Conservation (phyloP, 148 eudicot species). For the Rhododendron henanense region DNA sequence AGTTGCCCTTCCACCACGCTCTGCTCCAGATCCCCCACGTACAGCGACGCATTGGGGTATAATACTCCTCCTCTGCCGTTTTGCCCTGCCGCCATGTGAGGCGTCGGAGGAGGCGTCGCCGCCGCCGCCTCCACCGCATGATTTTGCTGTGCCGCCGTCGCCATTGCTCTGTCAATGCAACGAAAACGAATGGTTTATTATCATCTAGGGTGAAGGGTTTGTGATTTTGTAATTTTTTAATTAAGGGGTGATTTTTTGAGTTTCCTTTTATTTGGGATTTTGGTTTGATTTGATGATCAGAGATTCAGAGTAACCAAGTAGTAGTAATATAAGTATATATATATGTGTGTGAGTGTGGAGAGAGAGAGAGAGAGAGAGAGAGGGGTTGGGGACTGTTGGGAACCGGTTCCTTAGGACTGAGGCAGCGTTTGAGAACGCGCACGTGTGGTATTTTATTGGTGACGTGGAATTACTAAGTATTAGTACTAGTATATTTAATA, state of each 20-base stretch:
- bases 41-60: slow-evolving; percentile 33
- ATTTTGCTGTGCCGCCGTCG: not conserved
- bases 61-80: slow-evolving; percentile 10
- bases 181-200: not conserved
- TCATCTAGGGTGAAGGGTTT: not conserved
- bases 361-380: not conserved
- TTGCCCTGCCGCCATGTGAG: not conserved
- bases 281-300: not conserved
- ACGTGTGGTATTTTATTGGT: not conserved
- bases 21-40: slow-evolving; percentile 57
- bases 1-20: slow-evolving; percentile 42
- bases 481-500: no score
- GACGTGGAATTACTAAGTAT: not conserved
- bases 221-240: no score
- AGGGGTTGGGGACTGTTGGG: not conserved
- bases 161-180: not conserved
- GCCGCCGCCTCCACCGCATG: not conserved
- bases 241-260: not conserved
- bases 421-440: not conserved
- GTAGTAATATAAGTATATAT: not conserved
- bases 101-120: not conserved
- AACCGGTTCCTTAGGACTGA: not conserved
- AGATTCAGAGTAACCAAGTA: not conserved
- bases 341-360: no score
- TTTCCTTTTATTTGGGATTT: not conserved